Evolutionary conservation across 768 basidiomycete species (phyloP).

Genomic region (Psilocybe subaeruginosa): DNA sequence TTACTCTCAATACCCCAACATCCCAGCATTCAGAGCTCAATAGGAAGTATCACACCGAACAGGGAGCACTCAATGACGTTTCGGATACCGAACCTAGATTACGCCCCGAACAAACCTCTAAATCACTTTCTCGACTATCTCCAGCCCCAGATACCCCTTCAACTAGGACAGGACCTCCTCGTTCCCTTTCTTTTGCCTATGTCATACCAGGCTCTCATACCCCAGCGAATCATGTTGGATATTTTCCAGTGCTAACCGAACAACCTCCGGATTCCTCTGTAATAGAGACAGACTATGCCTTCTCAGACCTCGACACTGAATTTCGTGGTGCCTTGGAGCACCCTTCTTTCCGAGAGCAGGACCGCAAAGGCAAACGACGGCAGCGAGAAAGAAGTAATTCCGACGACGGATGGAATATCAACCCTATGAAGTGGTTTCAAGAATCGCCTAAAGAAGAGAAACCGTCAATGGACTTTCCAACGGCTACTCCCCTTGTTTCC

Average conservation of each 20-base stretch:
- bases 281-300: conserved; percentile 36
- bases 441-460: conserved; percentile 56
- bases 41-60: neutral
- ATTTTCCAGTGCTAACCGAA: conserved; percentile 25
- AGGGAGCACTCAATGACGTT: conserved; percentile 4
- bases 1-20: conserved; percentile 8
- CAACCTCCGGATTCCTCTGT: conserved; percentile 30
- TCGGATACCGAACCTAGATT: conserved; percentile 9
- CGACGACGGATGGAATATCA: conserved; percentile 54
- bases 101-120: conserved; percentile 18
- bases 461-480: conserved; percentile 34
- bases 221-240: neutral
- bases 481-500: conserved; percentile 8
- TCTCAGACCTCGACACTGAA: conserved; percentile 39
- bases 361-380: conserved; percentile 47
- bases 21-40: conserved; percentile 3
- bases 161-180: conserved; percentile 71
- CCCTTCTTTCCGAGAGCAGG: conserved; percentile 37
- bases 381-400: conserved; percentile 37
- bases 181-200: conserved; percentile 71
- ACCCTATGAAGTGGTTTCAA: conserved; percentile 53
- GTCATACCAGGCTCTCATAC: conserved; percentile 48
- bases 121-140: conserved; percentile 23
- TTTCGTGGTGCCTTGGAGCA: conserved; percentile 71
- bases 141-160: conserved; percentile 55